phyloP scores from a whole-genome alignment of 306 rosid species.

The Albizia julibrissin region DNA sequence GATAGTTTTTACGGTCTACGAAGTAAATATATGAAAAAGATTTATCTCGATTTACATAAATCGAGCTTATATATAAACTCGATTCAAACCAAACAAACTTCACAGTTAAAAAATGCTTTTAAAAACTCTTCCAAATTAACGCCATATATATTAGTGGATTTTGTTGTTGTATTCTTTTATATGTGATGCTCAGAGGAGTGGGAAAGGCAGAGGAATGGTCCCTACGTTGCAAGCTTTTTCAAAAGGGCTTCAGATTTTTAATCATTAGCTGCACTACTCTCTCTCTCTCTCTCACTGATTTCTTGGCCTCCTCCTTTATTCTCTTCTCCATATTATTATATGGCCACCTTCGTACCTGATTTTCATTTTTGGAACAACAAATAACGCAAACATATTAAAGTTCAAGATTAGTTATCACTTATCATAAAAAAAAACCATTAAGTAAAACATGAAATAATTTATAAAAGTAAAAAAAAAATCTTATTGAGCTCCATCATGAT shows the following conservation, averaged over 20 bases:
- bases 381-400: neutral
- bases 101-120: too few relatives aligned
- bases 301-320: conserved; percentile 25
- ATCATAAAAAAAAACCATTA: neutral
- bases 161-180: neutral
- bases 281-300: conserved; percentile 27
- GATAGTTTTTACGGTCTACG: too few relatives aligned
- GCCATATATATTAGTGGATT: conserved; percentile 22
- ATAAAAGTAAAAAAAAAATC: neutral
- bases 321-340: neutral
- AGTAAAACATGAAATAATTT: neutral
- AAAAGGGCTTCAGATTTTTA: conserved; percentile 36
- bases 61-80: too few relatives aligned
- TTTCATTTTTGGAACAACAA: neutral
- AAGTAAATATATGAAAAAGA: too few relatives aligned
- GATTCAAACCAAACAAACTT: too few relatives aligned
- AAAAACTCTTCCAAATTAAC: too few relatives aligned
- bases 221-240: conserved; percentile 40
- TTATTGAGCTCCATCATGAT: neutral
- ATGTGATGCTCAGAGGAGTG: conserved; percentile 25
- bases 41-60: too few relatives aligned
- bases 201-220: conserved; percentile 39
- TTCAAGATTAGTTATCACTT: neutral
- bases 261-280: conserved; percentile 43
- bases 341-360: conserved; percentile 15